phyloP scores from a whole-genome alignment of 2,329 filamentous ascomycete genomes.

The Akanthomyces dipterigenus region DNA sequence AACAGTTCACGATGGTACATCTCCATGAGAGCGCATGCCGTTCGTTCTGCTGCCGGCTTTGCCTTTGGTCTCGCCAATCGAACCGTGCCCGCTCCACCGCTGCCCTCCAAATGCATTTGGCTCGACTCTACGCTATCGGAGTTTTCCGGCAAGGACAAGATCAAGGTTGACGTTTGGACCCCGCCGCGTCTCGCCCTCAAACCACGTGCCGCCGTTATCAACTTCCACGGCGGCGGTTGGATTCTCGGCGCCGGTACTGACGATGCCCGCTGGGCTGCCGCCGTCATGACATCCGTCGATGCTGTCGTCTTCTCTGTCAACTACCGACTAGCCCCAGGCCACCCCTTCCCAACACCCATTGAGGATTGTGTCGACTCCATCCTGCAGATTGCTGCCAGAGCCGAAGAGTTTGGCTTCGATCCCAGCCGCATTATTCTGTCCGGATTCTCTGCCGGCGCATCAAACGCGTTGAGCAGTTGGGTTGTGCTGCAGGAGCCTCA shows the following conservation, averaged over 20 bases:
- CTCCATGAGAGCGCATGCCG: constrained; percentile 34
- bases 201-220: constrained; percentile 50
- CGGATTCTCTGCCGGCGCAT: constrained; percentile 59
- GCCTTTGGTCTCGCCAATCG: constrained; percentile 38
- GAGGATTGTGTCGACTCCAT: constrained; percentile 61
- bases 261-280: constrained; percentile 54
- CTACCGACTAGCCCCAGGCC: constrained; percentile 60
- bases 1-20: constrained; percentile 37
- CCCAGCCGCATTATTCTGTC: constrained; percentile 48
- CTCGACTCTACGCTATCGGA: constrained; percentile 36
- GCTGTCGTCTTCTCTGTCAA: constrained; percentile 58
- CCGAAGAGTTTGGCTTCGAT: constrained; percentile 52
- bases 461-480: constrained; percentile 44
- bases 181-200: constrained; percentile 27
- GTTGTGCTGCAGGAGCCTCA: constrained; percentile 38
- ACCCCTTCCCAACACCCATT: constrained; percentile 57
- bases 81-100: constrained; percentile 32
- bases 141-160: constrained; percentile 29
- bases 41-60: constrained; percentile 37
- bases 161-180: constrained; percentile 42
- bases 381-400: constrained; percentile 51
- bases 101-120: constrained; percentile 32
- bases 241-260: constrained; percentile 56
- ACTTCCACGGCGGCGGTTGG: constrained; percentile 64
- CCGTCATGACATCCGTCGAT: constrained; percentile 44